Base-by-base conservation (phyloP, 306 rosid genomes). In the Vigna hirtella region DNA sequence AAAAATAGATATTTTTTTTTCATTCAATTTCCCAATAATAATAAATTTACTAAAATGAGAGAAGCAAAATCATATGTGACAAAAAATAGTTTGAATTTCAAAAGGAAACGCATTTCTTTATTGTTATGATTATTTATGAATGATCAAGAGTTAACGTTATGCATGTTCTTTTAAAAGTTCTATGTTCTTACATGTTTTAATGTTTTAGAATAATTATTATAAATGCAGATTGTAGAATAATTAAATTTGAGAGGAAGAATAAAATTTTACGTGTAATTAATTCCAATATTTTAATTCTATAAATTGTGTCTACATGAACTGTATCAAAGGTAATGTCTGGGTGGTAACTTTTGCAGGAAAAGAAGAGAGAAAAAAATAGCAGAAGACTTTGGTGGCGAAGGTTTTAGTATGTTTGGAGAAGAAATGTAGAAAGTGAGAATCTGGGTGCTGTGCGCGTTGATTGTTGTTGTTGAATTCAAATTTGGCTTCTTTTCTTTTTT, bases 391-490 rank as follows among this genome's bases (percentile, higher is more conserved):
- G 42, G 16, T 16, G 24, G 28, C 9, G 40, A 66, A 42, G 56
- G 68, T 43, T 45, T 65, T 66, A 56, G 42, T 17, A 24, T 52
- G 16, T 68, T 67, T 56, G 58, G 26, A 56, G 58, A 53, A 28
- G 49, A 71, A 71, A 16, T 71, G 56, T 30, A 61, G 24, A 61
- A 76, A 63, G 80, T 34, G 17, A 51, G 50, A 77, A 67, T 57
- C 75, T 28, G 75, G 9, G 68, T 66, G 74, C 68, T 66, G 32
- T 65, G 18, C 3, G 34, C 58, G 70, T 68, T 66, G 65, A 9
- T 42, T 57, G 52, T 69, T 68, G 52, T 69, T 57, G 82, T 78
- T 78, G 77, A 78, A 47, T 78, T 78, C 68, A 5, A 34, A 34
- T 34, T 34, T 34, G 38, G 38, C 38, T 34, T 34, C 1, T 32